Evolutionary conservation across 345 rosid species (phyloP).

Genomic region (Eutrema japonicum): DNA sequence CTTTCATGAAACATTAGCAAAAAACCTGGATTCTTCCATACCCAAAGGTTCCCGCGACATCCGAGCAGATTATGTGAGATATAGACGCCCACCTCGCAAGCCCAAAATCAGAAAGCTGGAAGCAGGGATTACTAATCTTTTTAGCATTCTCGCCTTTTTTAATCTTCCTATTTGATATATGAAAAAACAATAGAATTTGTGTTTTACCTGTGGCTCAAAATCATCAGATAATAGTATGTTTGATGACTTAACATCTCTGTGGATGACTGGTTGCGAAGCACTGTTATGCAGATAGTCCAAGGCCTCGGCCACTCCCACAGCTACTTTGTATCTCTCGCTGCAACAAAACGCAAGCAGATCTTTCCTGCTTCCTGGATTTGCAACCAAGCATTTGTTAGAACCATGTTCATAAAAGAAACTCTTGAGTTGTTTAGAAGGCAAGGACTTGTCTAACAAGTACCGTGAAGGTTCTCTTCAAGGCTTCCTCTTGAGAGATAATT

Average conservation of each 20-base stretch:
- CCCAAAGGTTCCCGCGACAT: conserved; percentile 98
- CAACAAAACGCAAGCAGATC: conserved; percentile 67
- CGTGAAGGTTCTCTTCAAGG: conserved; percentile 93
- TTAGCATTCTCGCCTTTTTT: background rate
- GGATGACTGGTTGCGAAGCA: conserved; percentile 69
- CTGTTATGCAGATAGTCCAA: conserved; percentile 75
- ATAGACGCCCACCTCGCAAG: conserved; percentile 77
- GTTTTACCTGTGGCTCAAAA: conserved; percentile 87
- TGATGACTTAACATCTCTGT: conserved; percentile 96
- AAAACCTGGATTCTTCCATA: conserved; percentile 35
- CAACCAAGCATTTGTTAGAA: conserved; percentile 18
- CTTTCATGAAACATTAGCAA: background rate
- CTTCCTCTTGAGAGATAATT: conserved; percentile 90
- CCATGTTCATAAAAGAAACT: conserved; percentile 17
- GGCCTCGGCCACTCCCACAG: conserved; percentile 91
- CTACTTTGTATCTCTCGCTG: conserved; percentile 82
- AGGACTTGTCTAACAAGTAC: conserved; percentile 44
- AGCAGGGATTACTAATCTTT: background rate
- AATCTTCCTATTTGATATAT: background rate
- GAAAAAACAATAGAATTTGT: conserved; percentile 7
- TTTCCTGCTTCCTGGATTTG: conserved; percentile 62
- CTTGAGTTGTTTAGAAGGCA: background rate
- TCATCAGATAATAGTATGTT: conserved; percentile 82
- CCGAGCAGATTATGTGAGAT: conserved; percentile 67
- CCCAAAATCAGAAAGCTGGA: conserved; percentile 95